A percentile compares a stretch with the other conserved stretches of the same genome.
Evolutionary conservation across 441 rosid species (phyloP).

Genomic region (Bruguiera hainesii): DNA sequence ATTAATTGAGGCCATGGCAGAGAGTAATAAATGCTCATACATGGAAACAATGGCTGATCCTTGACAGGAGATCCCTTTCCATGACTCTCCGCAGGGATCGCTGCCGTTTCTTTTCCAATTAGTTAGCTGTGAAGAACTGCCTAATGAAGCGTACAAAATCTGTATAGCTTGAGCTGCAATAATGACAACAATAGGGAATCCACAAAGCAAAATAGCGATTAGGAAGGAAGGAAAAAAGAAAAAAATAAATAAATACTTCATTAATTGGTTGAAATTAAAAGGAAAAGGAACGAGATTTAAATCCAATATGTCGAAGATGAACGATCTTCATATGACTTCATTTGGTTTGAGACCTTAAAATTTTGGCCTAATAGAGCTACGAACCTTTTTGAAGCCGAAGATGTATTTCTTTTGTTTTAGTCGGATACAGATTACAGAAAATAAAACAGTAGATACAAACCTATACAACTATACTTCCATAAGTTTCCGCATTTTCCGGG

Average conservation of each 20-base stretch:
- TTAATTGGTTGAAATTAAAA: background rate
- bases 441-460: background rate
- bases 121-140: conserved; percentile 74
- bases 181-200: conserved; percentile 1
- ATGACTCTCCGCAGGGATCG: conserved; percentile 97
- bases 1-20: background rate
- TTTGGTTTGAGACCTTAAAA: background rate
- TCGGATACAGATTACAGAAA: background rate
- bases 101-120: conserved; percentile 76
- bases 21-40: conserved; percentile 35
- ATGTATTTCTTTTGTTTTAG: background rate
- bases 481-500: conserved; percentile 24
- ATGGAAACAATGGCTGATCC: conserved; percentile 85
- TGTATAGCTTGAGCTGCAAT: conserved; percentile 86
- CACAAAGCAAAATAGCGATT: background rate
- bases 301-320: background rate
- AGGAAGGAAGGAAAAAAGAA: background rate
- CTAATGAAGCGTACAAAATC: conserved; percentile 67
- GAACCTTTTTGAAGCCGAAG: background rate
- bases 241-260: background rate
- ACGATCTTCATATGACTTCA: conserved; percentile 3
- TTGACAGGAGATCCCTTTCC: conserved; percentile 87
- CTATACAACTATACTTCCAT: background rate
- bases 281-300: background rate
- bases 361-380: background rate